phyloP scores from a whole-genome alignment of 768 basidiomycete species.

The Termitomyces sp. region DNA sequence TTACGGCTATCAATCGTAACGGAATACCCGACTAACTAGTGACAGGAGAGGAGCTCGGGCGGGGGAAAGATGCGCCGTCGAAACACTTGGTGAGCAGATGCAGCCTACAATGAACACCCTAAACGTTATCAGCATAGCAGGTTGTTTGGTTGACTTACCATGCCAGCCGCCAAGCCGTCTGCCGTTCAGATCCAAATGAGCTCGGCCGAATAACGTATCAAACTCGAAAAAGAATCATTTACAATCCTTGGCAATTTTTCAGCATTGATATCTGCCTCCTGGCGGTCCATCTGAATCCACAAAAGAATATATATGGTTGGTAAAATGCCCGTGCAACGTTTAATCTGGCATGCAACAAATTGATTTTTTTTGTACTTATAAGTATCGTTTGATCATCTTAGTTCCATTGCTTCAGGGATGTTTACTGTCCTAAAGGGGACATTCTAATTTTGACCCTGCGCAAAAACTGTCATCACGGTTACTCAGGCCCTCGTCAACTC shows the following conservation, averaged over 20 bases:
- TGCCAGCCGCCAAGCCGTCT: not conserved
- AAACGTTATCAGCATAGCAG: not conserved
- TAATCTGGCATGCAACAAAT: not conserved
- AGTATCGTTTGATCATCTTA: not conserved
- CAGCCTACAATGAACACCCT: not conserved
- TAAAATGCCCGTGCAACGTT: not conserved
- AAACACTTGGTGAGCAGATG: not conserved
- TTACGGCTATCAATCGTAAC: not conserved
- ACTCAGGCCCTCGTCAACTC: not conserved
- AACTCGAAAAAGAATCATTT: not conserved
- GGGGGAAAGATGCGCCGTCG: not conserved
- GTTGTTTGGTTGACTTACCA: not conserved
- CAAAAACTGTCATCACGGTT: not conserved
- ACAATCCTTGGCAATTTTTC: not conserved
- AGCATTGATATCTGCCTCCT: not conserved
- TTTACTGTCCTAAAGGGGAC: not conserved
- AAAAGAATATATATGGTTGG: not conserved
- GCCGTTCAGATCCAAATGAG: not conserved
- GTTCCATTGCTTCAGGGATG: slow-evolving; percentile 1
- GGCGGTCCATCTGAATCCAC: not conserved
- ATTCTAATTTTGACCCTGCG: not conserved
- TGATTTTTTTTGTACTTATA: too few species aligned
- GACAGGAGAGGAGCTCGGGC: not conserved
- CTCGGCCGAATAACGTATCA: not conserved
- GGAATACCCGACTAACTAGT: not conserved